Evolutionary conservation across 1,284 basidiomycete species (phyloP), one percentile per base, ranked within the genome.

Genomic region (Pseudozyma thailandica): DNA sequence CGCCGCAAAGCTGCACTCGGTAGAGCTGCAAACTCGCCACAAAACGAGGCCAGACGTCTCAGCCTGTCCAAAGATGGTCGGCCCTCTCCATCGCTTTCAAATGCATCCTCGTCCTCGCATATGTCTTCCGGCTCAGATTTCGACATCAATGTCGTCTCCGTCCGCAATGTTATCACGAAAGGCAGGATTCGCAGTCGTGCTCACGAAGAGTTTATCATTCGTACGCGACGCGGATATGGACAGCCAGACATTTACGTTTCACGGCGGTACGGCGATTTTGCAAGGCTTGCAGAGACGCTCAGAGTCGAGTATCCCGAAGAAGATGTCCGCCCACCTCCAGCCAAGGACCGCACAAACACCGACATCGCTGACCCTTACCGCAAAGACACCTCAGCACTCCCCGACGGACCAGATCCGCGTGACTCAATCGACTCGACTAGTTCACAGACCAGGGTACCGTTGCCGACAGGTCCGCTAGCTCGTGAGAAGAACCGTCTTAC

Each of bases 221-320:
- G 92, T 27, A 98, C 95, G 0, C 87, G 90, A 13, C 86, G 92
- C 30, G 70, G 70, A 21, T 62, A 55, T 10, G 87, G 88, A 12
- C 87, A 87, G 62, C 86, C 86, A 1, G 93, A 96, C 72, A 87
- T 93, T 4, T 94, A 89, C 81, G 95, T 98, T 3, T 92, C 93
- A 1, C 88, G 96, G 59, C 87, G 96, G 68, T 95, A 98, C 81
- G 94, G 95, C 13, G 95, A 98, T 81, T 98, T 98, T 83, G 90
- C 87, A 76, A 54, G 59, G 16, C 65, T 82, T 10, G 75, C 78
- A 37, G 71, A 81, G 15, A 74, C 77, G 15, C 64, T 82, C 25
- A 54, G 66, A 6, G 60, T 77, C 7, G 71, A 75, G 46, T 76
- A 66, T 45, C 80, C 80, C 1, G 74, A 74, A 6, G 74, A 78